phyloP scores from a whole-genome alignment of 768 basidiomycete species.

The Mrakia gelida region DNA sequence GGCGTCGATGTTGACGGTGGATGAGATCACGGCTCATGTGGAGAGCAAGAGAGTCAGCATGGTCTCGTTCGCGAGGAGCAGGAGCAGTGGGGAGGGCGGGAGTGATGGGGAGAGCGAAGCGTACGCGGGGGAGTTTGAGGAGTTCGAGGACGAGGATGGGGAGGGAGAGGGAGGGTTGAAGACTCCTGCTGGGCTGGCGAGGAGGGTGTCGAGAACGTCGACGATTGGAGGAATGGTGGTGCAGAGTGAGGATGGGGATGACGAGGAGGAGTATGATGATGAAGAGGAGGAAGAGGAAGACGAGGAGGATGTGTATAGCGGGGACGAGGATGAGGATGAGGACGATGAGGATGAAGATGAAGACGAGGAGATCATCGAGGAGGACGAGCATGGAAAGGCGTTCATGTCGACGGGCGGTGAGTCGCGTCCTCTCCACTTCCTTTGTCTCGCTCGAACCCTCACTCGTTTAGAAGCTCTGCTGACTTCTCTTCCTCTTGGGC shows the following conservation, averaged over 20 bases:
- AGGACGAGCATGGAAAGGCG: constrained; percentile 51
- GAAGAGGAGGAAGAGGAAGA: constrained; percentile 52
- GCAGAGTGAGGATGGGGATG: constrained; percentile 48
- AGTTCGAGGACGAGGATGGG: constrained; percentile 33
- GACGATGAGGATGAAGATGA: constrained; percentile 40
- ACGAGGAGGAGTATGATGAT: constrained; percentile 45
- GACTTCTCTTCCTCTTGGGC: neutral
- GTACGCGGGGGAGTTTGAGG: constrained; percentile 27
- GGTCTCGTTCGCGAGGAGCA: constrained; percentile 47
- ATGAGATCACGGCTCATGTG: constrained; percentile 95
- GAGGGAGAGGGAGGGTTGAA: constrained; percentile 15
- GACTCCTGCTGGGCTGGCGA: constrained; percentile 28
- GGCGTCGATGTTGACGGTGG: constrained; percentile 87
- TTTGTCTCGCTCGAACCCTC: neutral
- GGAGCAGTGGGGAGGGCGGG: constrained; percentile 48
- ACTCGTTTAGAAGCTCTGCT: constrained; percentile 10
- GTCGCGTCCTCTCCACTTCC: neutral
- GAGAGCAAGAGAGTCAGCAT: constrained; percentile 57
- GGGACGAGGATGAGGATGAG: constrained; percentile 46
- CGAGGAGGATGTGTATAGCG: constrained; percentile 51
- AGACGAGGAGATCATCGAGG: constrained; percentile 51
- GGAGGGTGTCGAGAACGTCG: constrained; percentile 37
- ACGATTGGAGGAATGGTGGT: constrained; percentile 34
- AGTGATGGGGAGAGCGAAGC: constrained; percentile 34
- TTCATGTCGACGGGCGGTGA: constrained; percentile 56